Evolutionary conservation across 129 eudicot genomes (phyloP), one percentile per base, ranked within the genome.

Genomic region (Helichrysum umbraculigerum): DNA sequence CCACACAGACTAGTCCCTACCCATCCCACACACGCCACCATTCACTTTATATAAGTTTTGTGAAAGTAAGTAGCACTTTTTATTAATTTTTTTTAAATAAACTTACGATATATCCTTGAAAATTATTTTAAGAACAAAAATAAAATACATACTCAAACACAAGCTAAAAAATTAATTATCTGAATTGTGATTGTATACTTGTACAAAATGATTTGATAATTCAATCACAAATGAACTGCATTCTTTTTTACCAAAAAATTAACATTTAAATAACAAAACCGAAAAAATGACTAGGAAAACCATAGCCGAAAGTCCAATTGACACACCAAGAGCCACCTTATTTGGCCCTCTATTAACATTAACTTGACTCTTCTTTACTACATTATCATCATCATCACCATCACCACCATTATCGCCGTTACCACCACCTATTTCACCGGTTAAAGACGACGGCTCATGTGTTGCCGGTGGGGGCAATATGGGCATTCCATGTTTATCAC

Each of bases 291-390:
- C 77, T n/a, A 93, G 87, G 54, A 93, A 91, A 17, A 94, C 89
- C 67, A 89, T 83, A 9, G 96, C 86, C 12, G 98, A 88, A 74
- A 93, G 91, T 47, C 88, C 99, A 87, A 94, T 87, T 33, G 99
- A 91, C 66, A 91, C 87, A 44, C 99, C 99, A 86, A 94, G 97
- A 77, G 89, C 85, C 76, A 94, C 86, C 92, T 89, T 94, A 72
- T 85, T 94, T 68, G 98, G 93, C 39, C 97, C 98, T 79, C 79
- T 82, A 56, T 19, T 5, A 57, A 65, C 85, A 57, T 80, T 76
- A 72, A 79, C 75, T 51, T 70, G 62, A 44, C 61, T 61, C 44
- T 72, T 79, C 51, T 75, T 71, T 72, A 35, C 79, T 42, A 65
- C 65, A 28, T 78, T 71, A 59, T 57, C 82, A 78, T 58, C 85